phyloP scores from a whole-genome alignment of 78 protist species.

The Dictyostelium intermedium region DNA sequence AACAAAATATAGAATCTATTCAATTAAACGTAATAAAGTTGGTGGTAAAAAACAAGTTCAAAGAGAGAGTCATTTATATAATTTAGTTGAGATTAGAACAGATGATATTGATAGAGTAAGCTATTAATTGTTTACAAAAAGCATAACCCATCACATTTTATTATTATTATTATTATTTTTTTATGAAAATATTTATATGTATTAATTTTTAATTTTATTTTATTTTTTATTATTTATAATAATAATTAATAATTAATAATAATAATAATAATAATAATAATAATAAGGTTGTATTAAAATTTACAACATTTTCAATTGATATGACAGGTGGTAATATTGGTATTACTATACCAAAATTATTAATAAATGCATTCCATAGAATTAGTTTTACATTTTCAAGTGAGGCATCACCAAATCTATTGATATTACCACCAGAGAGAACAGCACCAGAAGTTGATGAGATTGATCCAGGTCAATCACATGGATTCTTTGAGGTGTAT shows the following conservation, averaged over 20 bases:
- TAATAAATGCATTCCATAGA: constrained; percentile 67
- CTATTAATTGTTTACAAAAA: too few species aligned
- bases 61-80: constrained; percentile 71
- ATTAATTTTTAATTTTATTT: too few species aligned
- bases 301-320: constrained; percentile 59
- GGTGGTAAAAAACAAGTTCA: constrained; percentile 66
- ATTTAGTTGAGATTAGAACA: constrained; percentile 62
- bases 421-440: constrained; percentile 70
- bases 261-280: too few species aligned
- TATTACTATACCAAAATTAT: constrained; percentile 55
- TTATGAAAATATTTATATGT: neutral
- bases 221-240: too few species aligned
- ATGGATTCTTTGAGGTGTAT: constrained; percentile 74
- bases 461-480: constrained; percentile 64
- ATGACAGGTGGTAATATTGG: constrained; percentile 43
- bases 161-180: neutral
- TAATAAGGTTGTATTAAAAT: constrained; percentile 38
- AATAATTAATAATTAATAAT: too few species aligned
- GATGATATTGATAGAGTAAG: constrained; percentile 65
- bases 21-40: constrained; percentile 55
- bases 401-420: constrained; percentile 53
- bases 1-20: constrained; percentile 51
- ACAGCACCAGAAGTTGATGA: constrained; percentile 53
- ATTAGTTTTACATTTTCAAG: constrained; percentile 71
- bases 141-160: too few species aligned